Evolutionary conservation across 805 yeast species (phyloP).

Genomic region (Candida namnaoensis): DNA sequence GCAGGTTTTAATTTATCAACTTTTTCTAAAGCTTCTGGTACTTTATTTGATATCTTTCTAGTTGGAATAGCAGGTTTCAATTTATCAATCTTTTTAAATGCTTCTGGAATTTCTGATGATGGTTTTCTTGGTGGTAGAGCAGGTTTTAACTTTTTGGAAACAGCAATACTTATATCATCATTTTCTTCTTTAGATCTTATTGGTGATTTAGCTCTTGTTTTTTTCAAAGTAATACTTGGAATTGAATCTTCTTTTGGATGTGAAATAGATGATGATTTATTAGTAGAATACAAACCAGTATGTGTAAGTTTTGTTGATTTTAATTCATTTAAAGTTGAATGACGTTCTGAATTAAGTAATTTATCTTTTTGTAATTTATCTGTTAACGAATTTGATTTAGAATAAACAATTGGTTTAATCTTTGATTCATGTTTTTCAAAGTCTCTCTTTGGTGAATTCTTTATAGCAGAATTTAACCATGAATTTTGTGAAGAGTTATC

Average conservation of each 20-base stretch:
- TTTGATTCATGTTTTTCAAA: conserved; percentile 8
- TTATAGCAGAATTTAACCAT: conserved; percentile 2
- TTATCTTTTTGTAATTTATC: conserved; percentile 19
- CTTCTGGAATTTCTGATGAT: conserved; percentile 12
- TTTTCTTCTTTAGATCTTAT: not conserved
- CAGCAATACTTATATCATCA: no score
- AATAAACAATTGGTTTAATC: conserved; percentile 23
- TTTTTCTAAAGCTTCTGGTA: conserved; percentile 14
- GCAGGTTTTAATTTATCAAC: conserved; percentile 12
- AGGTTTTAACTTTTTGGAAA: conserved; percentile 1
- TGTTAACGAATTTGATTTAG: conserved; percentile 19
- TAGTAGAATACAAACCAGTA: no score
- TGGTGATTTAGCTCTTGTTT: conserved; percentile 11
- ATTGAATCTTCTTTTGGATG: not conserved
- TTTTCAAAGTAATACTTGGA: conserved; percentile 10
- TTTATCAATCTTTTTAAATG: conserved; percentile 6
- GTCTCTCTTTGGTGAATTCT: not conserved
- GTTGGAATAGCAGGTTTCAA: conserved; percentile 15
- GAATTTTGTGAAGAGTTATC: not conserved
- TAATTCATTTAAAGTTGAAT: conserved; percentile 7
- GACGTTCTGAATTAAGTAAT: not conserved
- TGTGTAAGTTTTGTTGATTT: conserved; percentile 4
- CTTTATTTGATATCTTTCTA: conserved; percentile 9
- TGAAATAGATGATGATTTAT: no score
- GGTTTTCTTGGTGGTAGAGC: conserved; percentile 2